Percentiles rank a stretch among this genome's conserved stretches.
Conservation (phyloP, 1,284 basidiomycete species). For the Malassezia sp. region DNA sequence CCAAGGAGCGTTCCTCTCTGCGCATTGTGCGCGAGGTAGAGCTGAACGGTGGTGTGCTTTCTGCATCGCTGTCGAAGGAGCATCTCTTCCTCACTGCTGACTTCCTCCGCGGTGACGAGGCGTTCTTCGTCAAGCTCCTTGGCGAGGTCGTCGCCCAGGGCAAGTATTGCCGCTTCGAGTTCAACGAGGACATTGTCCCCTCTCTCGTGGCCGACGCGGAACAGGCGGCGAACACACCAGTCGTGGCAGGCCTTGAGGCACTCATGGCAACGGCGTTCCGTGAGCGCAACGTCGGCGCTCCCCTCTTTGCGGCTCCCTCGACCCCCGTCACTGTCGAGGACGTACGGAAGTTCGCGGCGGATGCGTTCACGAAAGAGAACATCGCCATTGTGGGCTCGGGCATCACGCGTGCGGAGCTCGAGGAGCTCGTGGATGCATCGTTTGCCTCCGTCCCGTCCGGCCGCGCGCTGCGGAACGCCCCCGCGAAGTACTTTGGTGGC, state of each 20-base stretch:
- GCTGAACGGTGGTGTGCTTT: constrained; percentile 84
- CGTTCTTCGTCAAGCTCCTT: constrained; percentile 40
- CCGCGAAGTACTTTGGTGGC: constrained; percentile 44
- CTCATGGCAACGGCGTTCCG: constrained; percentile 43
- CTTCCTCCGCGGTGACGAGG: constrained; percentile 88
- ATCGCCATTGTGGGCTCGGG: constrained; percentile 42
- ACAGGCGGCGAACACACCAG: constrained; percentile 28
- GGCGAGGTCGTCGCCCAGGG: constrained; percentile 35
- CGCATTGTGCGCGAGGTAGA: constrained; percentile 85
- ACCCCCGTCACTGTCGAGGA: constrained; percentile 33
- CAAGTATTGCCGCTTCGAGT: constrained; percentile 40
- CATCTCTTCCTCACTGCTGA: constrained; percentile 85
- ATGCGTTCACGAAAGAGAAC: constrained; percentile 21
- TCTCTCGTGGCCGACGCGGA: constrained; percentile 33
- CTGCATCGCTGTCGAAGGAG: constrained; percentile 73
- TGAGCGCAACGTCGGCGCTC: constrained; percentile 36
- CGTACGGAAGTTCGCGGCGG: constrained; percentile 34
- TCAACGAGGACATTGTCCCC: constrained; percentile 42
- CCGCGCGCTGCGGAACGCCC: constrained; percentile 17
- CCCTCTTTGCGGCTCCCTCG: constrained; percentile 39
- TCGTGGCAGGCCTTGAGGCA: constrained; percentile 32
- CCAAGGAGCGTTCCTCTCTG: constrained; percentile 62
- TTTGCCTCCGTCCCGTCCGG: constrained; percentile 27
- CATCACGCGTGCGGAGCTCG: constrained; percentile 27
- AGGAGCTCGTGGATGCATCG: constrained; percentile 27